Base-by-base conservation (phyloP, 768 basidiomycete genomes). In the Xanthoconium purpureum region DNA sequence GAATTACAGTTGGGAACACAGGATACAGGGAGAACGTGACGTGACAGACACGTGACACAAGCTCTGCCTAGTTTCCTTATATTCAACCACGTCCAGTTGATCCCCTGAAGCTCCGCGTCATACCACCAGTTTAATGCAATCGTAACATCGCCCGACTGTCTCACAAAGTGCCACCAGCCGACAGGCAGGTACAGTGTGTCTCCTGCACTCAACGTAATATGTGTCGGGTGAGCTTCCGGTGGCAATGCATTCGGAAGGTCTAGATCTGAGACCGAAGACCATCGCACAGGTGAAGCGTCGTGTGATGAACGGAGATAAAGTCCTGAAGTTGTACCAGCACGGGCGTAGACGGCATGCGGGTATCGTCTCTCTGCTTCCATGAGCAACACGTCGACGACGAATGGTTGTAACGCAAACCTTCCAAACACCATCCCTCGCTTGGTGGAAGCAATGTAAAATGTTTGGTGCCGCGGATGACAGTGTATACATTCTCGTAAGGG, bases 401-500 rank as follows among this genome's bases (percentile, higher is more conserved):
- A 35, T 12, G 33, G 42, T 17, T n/a, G 30, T 28, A 11, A n/a
- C 47, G 48, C 75, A 48, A 55, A 93, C 94, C 94, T 75, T 85
- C 71, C 37, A 96, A 67, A 71, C 83, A 88, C 81, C 87, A 88
- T 18, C 89, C 87, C 66, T 95, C 94, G n/a, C 88, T 88, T 3
- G 95, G 95, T 2, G 94, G 90, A 20, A 94, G 72, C 12, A 98
- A 78, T 0, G 87, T 87, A 66, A 98, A 97, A 38, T 87, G 84
- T 65, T 97, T 98, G 45, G 80, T 73, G 12, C 94, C 95, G 44
- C 89, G 80, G 49, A 94, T 74, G 32, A 98, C 91, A 6, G 87
- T 83, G 71, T 97, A 97, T 52, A 97, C 83, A 69, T 97, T 98
- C 74, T 97, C 94, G 62, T 94, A 97, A 0, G 92, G 93, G 70